These are phyloP conservation scores for Euphorbia pulcherrima DNA, from an alignment of 345 rosid species.

Conservation along the genomic window DNA sequence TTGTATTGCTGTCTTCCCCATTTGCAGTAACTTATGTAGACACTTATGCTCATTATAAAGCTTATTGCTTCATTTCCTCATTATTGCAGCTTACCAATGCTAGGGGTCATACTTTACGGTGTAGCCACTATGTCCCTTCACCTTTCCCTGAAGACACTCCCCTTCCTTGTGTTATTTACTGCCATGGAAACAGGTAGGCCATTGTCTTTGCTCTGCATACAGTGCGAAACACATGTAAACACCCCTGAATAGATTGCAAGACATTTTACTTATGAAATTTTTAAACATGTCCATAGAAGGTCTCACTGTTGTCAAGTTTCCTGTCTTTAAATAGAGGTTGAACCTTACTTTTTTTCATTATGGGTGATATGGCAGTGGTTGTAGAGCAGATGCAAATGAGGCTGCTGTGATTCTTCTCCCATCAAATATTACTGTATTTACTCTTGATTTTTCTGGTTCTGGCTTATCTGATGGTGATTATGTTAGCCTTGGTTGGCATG, in stretches of 20 bases:
- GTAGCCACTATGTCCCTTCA: slow-evolving; percentile 33
- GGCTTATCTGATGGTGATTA: slow-evolving; percentile 37
- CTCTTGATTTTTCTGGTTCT: slow-evolving; percentile 36
- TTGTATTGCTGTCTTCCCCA: neutral
- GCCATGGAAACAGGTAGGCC: slow-evolving; percentile 35
- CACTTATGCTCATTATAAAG: neutral
- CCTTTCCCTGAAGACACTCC: slow-evolving; percentile 26
- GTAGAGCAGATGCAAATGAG: slow-evolving; percentile 36
- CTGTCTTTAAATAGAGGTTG: slow-evolving; percentile 5
- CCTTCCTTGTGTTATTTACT: slow-evolving; percentile 37
- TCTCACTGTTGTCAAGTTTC: slow-evolving; percentile 9
- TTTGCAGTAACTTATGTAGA: neutral
- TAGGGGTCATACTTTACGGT: slow-evolving; percentile 27
- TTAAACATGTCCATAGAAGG: neutral
- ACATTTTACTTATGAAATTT: neutral
- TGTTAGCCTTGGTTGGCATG: slow-evolving; percentile 42
- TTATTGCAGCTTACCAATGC: slow-evolving; percentile 27
- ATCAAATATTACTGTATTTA: slow-evolving; percentile 32
- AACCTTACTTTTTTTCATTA: slow-evolving; percentile 23
- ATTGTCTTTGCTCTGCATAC: neutral
- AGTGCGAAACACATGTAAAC: neutral
- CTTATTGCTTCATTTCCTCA: neutral
- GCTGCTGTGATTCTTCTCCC: slow-evolving; percentile 38
- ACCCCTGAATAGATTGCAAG: neutral
- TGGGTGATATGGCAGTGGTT: slow-evolving; percentile 27